Conservation (phyloP, 2,329 filamentous ascomycete genomes). For the Exophiala bonariae region DNA sequence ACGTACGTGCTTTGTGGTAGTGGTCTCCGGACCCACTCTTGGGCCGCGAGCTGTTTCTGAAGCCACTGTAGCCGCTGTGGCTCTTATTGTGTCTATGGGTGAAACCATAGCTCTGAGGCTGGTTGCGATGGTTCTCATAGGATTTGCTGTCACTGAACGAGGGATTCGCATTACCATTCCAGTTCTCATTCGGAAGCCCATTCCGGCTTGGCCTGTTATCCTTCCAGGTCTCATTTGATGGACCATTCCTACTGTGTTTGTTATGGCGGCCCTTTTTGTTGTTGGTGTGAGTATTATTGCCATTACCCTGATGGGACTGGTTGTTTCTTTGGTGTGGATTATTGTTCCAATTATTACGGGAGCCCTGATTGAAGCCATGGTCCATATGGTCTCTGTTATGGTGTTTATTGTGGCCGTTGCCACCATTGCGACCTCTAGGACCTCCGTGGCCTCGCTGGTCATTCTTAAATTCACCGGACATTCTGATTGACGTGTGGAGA, state of each 20-base stretch:
- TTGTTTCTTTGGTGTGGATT: background rate
- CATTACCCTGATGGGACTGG: background rate
- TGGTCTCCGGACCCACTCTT: no score
- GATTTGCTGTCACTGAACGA: background rate
- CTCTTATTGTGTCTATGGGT: background rate
- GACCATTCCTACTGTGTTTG: background rate
- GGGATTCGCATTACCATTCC: background rate
- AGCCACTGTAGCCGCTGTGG: background rate
- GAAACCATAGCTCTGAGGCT: background rate
- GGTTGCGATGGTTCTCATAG: background rate
- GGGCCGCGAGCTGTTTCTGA: no score
- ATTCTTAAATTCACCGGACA: background rate
- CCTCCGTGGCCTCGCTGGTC: background rate
- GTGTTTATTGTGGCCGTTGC: background rate
- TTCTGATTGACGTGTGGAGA: background rate
- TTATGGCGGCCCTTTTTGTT: background rate
- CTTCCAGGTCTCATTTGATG: background rate
- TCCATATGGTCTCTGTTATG: background rate
- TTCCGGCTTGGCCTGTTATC: background rate
- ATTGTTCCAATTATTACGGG: background rate
- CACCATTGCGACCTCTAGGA: background rate
- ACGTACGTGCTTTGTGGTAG: no score
- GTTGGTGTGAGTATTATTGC: background rate
- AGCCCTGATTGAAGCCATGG: background rate
- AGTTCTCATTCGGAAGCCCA: background rate